phyloP scores from a whole-genome alignment of 768 basidiomycete species.

The Pleurotus eryngii region DNA sequence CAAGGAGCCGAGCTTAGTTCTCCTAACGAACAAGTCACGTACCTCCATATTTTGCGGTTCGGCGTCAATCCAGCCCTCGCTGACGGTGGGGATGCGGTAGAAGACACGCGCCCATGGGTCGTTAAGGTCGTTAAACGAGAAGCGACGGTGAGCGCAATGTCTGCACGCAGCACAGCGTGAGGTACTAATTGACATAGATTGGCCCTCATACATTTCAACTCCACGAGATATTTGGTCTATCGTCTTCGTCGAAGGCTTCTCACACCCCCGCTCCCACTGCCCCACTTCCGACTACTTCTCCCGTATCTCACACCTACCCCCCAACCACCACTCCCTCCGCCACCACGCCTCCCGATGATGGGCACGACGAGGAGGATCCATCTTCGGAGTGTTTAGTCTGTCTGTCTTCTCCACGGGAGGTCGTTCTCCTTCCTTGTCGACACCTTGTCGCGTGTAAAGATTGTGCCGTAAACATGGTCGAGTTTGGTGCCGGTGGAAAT shows the following conservation, averaged over 20 bases:
- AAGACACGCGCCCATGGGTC: slow-evolving; percentile 79
- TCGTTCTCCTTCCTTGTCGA: slow-evolving; percentile 88
- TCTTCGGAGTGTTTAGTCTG: slow-evolving; percentile 91
- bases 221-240: slow-evolving; percentile 92
- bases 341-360: slow-evolving; percentile 11
- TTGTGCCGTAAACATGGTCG: slow-evolving; percentile 95
- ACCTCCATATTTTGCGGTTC: slow-evolving; percentile 78
- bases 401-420: slow-evolving; percentile 83
- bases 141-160: slow-evolving; percentile 55
- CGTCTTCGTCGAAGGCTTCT: slow-evolving; percentile 46
- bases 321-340: slow-evolving; percentile 27
- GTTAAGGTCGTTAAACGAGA: slow-evolving; percentile 92
- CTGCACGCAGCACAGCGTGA: slow-evolving; percentile 1
- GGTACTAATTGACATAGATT: slow-evolving; percentile 46
- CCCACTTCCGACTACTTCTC: slow-evolving; percentile 32
- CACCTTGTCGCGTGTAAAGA: slow-evolving; percentile 96
- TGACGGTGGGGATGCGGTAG: slow-evolving; percentile 35
- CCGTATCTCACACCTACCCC: slow-evolving; percentile 45
- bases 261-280: slow-evolving; percentile 22
- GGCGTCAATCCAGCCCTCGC: slow-evolving; percentile 38
- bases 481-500: slow-evolving; percentile 90
- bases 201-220: slow-evolving; percentile 92
- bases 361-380: slow-evolving; percentile 58
- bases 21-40: slow-evolving; percentile 85
- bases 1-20: slow-evolving; percentile 63